Conservation (phyloP, 331 rosid species). For the Arachis monticola region DNA sequence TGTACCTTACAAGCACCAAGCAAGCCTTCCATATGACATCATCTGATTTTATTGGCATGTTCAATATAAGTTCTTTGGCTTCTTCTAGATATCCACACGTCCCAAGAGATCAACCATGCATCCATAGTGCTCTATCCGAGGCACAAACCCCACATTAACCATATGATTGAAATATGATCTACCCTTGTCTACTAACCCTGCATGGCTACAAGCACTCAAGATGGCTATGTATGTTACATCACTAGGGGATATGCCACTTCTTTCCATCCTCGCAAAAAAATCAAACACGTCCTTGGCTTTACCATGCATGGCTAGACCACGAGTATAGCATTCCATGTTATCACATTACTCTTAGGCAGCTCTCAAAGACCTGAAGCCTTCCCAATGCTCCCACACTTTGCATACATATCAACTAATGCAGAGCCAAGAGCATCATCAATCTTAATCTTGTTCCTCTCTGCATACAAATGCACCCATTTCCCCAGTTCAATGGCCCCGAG, state of each 20-base stretch:
- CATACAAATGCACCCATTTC: conserved; percentile 67
- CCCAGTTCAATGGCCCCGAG: conserved; percentile 70
- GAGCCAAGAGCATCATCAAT: conserved; percentile 63
- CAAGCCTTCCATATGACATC: conserved; percentile 77
- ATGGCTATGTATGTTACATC: conserved; percentile 65
- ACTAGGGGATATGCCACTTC: conserved; percentile 52
- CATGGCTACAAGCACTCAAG: conserved; percentile 73
- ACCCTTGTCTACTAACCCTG: conserved; percentile 65
- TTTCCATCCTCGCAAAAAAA: conserved; percentile 53
- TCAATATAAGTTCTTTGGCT: conserved; percentile 54
- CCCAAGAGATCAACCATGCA: conserved; percentile 80
- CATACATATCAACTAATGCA: conserved; percentile 71
- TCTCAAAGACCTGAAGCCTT: conserved; percentile 69
- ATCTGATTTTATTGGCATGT: conserved; percentile 58
- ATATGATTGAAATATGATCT: conserved; percentile 53
- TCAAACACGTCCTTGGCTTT: conserved; percentile 46
- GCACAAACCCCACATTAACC: conserved; percentile 55
- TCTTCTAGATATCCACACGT: conserved; percentile 69
- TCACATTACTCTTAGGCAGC: conserved; percentile 53
- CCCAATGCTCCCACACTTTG: conserved; percentile 68
- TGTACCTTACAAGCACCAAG: conserved; percentile 71
- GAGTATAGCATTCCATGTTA: conserved; percentile 64
- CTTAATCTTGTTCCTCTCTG: conserved; percentile 43
- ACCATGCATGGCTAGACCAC: conserved; percentile 68
- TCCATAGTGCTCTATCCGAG: conserved; percentile 68